Evolutionary conservation across 331 rosid genomes (phyloP), one percentile per base, ranked within the genome.

Genomic region (Telfairia occidentalis): DNA sequence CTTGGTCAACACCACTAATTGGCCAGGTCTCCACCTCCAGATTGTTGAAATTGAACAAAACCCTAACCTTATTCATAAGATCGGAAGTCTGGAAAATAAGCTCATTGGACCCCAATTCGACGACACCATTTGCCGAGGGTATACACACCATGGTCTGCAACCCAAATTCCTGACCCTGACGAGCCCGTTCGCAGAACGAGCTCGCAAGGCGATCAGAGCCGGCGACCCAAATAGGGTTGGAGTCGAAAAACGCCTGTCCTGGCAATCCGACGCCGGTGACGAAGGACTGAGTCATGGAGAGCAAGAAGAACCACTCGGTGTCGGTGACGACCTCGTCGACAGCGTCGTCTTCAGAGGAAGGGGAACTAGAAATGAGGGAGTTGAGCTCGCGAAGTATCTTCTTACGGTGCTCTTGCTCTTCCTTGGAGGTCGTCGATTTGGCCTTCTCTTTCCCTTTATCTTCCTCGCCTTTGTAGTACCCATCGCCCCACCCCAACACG

Each of bases 261-360:
- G 97, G 93, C 2, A 95, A 55, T 2, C 93, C 96, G 1, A 72
- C 38, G 11, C 90, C 98, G 82, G 83, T 81, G 9, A 84, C 82
- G 45, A 95, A 95, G 4, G 89, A 86, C 73, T 92, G 98, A 0
- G 98, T 91, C 97, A 95, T 91, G 9, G 98, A 95, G 3, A 92
- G 83, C 1, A 95, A 82, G 49, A 88, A 95, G 89, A 91, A 90
- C 98, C 98, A 95, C 81, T 95, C 98, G 2, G 98, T 88, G 59
- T 95, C 97, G 5, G 98, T 95, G 2, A 91, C 96, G 57, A 87
- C 90, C 43, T 90, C 97, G 12, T 88, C 97, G 11, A 85, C 85
- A 10, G 87, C 80, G 23, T 88, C 92, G 4, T 84, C 90, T 1
- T 74, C 4, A 4, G 76, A 11, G 1, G 86, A 7, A 3, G 92